Base-by-base conservation (phyloP, 139 green algal species). In the Eudorina sp. region DNA sequence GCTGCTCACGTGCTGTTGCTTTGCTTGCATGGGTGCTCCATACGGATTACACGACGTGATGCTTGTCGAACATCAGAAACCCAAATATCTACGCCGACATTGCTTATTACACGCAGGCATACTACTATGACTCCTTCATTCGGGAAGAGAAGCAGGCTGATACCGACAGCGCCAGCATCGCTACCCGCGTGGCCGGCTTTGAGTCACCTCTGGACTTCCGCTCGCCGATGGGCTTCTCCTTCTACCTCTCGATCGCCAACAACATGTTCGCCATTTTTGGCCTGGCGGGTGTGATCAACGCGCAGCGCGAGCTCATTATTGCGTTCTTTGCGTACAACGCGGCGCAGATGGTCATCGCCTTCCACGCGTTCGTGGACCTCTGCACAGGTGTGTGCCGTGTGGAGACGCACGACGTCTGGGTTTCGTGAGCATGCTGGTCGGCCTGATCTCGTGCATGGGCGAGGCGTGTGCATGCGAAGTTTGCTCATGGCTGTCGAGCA, bases 261-360 rank as follows among this genome's bases (percentile, higher is more conserved):
- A 85, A 85, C 62, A 76, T 77, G 70, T 88, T 88, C 62, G 92
- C 88, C 36, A 91, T 97, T 4, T 96, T 96, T 68, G 95, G 95
- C 0, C 88, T 98, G 27, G 93, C 94, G 14, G 95, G 95, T 27
- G 93, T 97, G 3, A 83, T 97, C 64, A 94, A 95, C 36, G 86
- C 91, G 1, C 94, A 97, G 80, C 86, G 92, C 29, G 95, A 96
- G 87, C 89, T 97, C 0, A 92, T 97, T 43, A 94, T 95, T 19
- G 90, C 84, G 2, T 98, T 98, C 86, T 98, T 98, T 76, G 88
- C 55, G 19, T 98, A 96, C 91, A 98, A 98, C 62, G 93, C 94
- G 9, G 86, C 94, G 0, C 92, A 96, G 53, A 94, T 95, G 70
- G 74, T 92, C 13, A 84, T 92, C 34, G 36, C 41, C 53, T 93